Conservation (phyloP, 2,329 filamentous ascomycete species). For the Corinectria fuckeliana region DNA sequence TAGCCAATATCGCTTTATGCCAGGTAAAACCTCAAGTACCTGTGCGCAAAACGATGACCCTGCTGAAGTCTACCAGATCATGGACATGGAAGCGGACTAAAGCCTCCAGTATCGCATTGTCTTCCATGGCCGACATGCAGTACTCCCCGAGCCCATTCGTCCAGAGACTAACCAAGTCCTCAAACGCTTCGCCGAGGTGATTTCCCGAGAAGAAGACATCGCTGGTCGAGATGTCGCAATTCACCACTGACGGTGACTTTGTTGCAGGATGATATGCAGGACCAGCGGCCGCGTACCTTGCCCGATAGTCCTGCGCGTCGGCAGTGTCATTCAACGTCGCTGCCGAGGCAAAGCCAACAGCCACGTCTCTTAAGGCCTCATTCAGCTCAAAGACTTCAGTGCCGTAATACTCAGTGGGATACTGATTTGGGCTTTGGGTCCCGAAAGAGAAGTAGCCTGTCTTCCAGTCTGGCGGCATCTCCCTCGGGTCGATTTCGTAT, state of each 20-base stretch:
- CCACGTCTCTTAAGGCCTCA: conserved; percentile 14
- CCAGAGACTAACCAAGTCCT: conserved; percentile 9
- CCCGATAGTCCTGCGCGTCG: conserved; percentile 10
- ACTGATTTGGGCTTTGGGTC: conserved; percentile 10
- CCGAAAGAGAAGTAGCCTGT: conserved; percentile 25
- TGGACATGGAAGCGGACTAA: conserved; percentile 14
- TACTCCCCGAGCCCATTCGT: conserved; percentile 20
- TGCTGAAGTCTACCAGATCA: conserved; percentile 19
- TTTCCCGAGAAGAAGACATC: conserved; percentile 22
- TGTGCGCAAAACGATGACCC: conserved; percentile 20
- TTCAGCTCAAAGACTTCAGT: conserved; percentile 28
- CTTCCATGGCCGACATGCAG: conserved; percentile 26
- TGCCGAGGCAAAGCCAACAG: conserved; percentile 9
- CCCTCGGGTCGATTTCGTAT: conserved; percentile 25
- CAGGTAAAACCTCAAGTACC: not conserved
- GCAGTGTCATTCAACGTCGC: conserved; percentile 14
- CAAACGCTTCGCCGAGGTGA: conserved; percentile 12
- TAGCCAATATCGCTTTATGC: not conserved
- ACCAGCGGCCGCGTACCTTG: not conserved
- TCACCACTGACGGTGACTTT: conserved; percentile 7
- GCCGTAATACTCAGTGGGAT: conserved; percentile 18
- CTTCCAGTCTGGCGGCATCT: conserved; percentile 14
- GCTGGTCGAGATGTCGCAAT: conserved; percentile 16
- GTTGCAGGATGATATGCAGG: conserved; percentile 10
- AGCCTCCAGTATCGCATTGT: conserved; percentile 18